Evolutionary conservation across 306 rosid genomes (phyloP).

Genomic region (apple (Malus domestica)): DNA sequence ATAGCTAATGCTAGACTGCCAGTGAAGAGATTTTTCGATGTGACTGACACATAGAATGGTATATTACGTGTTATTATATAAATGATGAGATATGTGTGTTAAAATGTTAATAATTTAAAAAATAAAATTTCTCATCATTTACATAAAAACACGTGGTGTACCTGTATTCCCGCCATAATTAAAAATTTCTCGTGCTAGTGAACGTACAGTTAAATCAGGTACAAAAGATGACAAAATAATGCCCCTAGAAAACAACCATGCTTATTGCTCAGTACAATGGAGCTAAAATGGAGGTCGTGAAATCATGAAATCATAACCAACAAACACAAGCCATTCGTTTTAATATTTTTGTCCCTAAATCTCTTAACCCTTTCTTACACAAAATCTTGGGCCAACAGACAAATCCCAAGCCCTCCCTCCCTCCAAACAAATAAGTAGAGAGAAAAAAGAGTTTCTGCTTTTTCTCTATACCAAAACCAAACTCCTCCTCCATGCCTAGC

Average conservation of each 20-base stretch:
- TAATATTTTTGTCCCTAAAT: constrained; percentile 23
- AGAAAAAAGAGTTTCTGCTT: constrained; percentile 28
- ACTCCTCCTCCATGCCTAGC: neutral
- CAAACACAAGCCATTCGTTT: constrained; percentile 26
- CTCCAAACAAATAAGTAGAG: constrained; percentile 39
- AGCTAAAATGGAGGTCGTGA: constrained; percentile 27
- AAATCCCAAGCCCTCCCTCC: neutral
- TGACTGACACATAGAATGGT: too few relatives aligned
- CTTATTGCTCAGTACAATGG: constrained; percentile 10
- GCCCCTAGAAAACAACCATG: constrained; percentile 46
- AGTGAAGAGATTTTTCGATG: too few relatives aligned
- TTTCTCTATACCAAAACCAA: constrained; percentile 29
- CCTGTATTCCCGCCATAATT: too few relatives aligned
- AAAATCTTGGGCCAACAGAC: constrained; percentile 12
- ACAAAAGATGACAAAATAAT: constrained; percentile 28
- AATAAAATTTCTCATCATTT: too few relatives aligned
- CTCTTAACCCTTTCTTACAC: constrained; percentile 1
- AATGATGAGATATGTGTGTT: too few relatives aligned
- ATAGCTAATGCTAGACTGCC: neutral
- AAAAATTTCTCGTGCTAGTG: neutral
- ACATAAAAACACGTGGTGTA: too few relatives aligned
- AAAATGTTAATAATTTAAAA: too few relatives aligned
- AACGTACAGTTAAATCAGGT: constrained; percentile 27
- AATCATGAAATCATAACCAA: constrained; percentile 27
- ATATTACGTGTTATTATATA: too few relatives aligned